Evolutionary conservation across 495 filamentous ascomycete species (phyloP), one percentile per base, ranked within the genome.

Genomic region (Jackrogersella minutella): DNA sequence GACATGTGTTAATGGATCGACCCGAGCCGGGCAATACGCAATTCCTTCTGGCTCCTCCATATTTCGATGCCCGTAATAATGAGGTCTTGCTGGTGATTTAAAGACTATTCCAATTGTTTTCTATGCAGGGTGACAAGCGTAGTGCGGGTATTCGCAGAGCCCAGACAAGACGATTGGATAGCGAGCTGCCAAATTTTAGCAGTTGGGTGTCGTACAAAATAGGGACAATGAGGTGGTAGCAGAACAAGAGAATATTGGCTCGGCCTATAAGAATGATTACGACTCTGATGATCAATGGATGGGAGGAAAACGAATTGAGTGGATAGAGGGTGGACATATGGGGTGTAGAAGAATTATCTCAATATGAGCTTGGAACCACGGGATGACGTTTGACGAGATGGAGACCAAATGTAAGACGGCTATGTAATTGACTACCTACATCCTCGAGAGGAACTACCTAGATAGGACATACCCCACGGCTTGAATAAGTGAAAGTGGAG

Each of bases 11-110:
- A 71, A 56, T 65, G 72, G 69, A 66, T 76, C 31, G 68, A 62
- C 24, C 73, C 79, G 76, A 22, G 71, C 69, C 51, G 76, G 74
- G 73, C 72, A 80, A 69, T 76, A 77, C 53, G 78, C 61, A 55
- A 79, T 74, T 50, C 72, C 73, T 40, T 61, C 58, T 72, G 63
- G 60, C 64, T 73, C 70, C 5, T 44, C 17, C 72, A 73, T 73
- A 5, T 34, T 73, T 39, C 51, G 53, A 55, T 59, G 28, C 30
- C 49, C 44, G 30, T 24, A 58, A 54, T 41, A 57, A 50, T 22
- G 5, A 43, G 49, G 66, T 22, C 55, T 41, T 22, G 49, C 31
- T 44, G 26, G 44, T 33, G 57, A 64, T 58, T 57, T 62, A 58
- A 69, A 44, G 7, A 56, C 16, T 61, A 58, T 53, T 14, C 44